Percentiles rank a stretch among this genome's conserved stretches.
Conservation (phyloP, 805 yeast genomes). For the Grigorovia yakushimaensis region DNA sequence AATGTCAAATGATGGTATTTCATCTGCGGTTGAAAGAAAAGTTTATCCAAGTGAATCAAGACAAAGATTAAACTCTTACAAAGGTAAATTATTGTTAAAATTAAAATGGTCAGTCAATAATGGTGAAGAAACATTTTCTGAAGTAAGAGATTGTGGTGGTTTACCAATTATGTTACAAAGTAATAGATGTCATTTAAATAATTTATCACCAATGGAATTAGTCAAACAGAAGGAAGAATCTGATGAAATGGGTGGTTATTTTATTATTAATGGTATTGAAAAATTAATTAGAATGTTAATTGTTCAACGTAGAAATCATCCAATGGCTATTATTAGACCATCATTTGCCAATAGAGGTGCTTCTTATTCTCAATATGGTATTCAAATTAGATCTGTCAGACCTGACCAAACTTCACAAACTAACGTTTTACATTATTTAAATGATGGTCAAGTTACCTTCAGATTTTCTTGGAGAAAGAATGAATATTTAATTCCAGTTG, state of each 20-base stretch:
- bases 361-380: constrained; percentile 78
- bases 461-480: constrained; percentile 96
- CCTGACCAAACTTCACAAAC: constrained; percentile 98
- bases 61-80: constrained; percentile 78
- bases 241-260: constrained; percentile 95
- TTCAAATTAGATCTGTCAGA: constrained; percentile 87
- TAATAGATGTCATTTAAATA: constrained; percentile 85
- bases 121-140: constrained; percentile 64
- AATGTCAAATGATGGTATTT: constrained; percentile 40
- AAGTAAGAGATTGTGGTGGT: constrained; percentile 83
- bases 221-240: constrained; percentile 77
- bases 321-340: constrained; percentile 95
- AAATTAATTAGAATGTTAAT: constrained; percentile 93
- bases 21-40: constrained; percentile 63
- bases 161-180: constrained; percentile 86
- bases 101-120: constrained; percentile 82
- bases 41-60: constrained; percentile 82
- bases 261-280: constrained; percentile 93
- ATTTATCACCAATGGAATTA: constrained; percentile 71
- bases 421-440: constrained; percentile 90
- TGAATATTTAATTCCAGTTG: constrained; percentile 87
- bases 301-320: constrained; percentile 95
- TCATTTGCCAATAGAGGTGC: constrained; percentile 93
- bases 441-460: constrained; percentile 93
- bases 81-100: constrained; percentile 68